Percentiles rank a stretch among this genome's conserved stretches.
phyloP scores from a whole-genome alignment of 2,329 filamentous ascomycete genomes.

The Westerdykella ornata region DNA sequence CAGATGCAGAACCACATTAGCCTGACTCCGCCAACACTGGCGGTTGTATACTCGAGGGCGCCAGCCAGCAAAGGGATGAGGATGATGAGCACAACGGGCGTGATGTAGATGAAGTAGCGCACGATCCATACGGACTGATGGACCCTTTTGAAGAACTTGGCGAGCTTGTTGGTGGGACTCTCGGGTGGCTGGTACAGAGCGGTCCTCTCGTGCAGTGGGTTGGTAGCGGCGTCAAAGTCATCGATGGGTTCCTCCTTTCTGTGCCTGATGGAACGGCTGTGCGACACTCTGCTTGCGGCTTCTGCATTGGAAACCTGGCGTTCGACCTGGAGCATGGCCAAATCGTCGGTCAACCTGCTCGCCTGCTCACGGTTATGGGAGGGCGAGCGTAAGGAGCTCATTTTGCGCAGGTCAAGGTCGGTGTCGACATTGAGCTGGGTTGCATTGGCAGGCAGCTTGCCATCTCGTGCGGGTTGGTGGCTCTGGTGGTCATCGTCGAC shows the following conservation, averaged over 20 bases:
- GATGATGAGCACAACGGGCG: constrained; percentile 57
- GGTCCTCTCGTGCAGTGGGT: constrained; percentile 61
- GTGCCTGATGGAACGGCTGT: constrained; percentile 43
- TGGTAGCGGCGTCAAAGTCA: constrained; percentile 61
- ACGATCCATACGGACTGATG: constrained; percentile 61
- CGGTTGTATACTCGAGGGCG: constrained; percentile 50
- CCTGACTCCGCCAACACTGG: constrained; percentile 66
- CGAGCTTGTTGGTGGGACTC: constrained; percentile 55
- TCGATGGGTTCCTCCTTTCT: constrained; percentile 54
- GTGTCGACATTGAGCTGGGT: constrained; percentile 45
- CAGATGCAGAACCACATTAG: constrained; percentile 92
- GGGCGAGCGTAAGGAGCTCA: constrained; percentile 42
- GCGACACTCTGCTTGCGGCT: constrained; percentile 30
- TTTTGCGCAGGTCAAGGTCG: constrained; percentile 18
- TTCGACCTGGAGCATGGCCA: constrained; percentile 60
- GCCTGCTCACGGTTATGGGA: constrained; percentile 55
- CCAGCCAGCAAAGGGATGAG: constrained; percentile 64
- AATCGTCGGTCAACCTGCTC: constrained; percentile 57
- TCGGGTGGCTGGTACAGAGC: constrained; percentile 59
- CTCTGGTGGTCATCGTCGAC: constrained; percentile 32
- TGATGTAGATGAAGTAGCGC: constrained; percentile 65
- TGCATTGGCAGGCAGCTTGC: constrained; percentile 10
- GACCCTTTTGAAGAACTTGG: constrained; percentile 58
- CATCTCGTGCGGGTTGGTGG: constrained; percentile 16
- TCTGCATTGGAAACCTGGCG: constrained; percentile 48